These are phyloP conservation scores for Cystofilobasidium ferigula DNA, from an alignment of 768 basidiomycete genomes.

Conservation along the genomic window DNA sequence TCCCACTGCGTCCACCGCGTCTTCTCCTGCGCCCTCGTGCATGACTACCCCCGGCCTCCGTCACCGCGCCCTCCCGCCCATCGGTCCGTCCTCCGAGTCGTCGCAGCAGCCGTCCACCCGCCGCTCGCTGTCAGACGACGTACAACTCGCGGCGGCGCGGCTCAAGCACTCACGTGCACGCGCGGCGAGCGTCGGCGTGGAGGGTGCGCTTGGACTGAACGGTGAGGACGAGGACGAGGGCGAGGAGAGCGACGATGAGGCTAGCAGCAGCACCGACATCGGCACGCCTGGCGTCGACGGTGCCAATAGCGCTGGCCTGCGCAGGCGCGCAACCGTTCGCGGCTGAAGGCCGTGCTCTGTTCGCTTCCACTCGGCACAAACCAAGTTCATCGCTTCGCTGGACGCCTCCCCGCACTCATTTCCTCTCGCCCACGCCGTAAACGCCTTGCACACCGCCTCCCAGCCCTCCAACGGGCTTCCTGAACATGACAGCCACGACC, in stretches of 20 bases:
- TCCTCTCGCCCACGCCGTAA: no score
- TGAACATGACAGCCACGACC: no score
- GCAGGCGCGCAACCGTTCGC: background rate
- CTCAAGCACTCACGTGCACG: background rate
- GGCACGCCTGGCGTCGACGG: background rate
- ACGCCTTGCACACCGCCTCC: no score
- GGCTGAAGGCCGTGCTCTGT: no score
- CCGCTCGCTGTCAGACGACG: no score
- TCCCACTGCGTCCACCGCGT: background rate
- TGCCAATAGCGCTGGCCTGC: background rate
- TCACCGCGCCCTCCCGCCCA: background rate
- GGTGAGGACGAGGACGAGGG: background rate
- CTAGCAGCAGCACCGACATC: background rate
- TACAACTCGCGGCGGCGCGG: no score
- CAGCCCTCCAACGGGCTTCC: no score
- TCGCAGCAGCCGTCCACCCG: background rate
- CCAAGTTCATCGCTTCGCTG: no score
- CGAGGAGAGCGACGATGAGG: background rate
- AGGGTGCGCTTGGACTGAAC: background rate
- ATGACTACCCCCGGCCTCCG: conserved; percentile 3
- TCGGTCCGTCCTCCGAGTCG: background rate
- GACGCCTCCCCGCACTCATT: no score
- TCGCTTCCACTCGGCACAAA: no score
- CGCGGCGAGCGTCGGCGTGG: background rate
- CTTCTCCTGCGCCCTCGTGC: background rate